These are phyloP conservation scores for Apiotrichum domesticum DNA, from an alignment of 1,284 basidiomycete species.

Conservation along the genomic window DNA sequence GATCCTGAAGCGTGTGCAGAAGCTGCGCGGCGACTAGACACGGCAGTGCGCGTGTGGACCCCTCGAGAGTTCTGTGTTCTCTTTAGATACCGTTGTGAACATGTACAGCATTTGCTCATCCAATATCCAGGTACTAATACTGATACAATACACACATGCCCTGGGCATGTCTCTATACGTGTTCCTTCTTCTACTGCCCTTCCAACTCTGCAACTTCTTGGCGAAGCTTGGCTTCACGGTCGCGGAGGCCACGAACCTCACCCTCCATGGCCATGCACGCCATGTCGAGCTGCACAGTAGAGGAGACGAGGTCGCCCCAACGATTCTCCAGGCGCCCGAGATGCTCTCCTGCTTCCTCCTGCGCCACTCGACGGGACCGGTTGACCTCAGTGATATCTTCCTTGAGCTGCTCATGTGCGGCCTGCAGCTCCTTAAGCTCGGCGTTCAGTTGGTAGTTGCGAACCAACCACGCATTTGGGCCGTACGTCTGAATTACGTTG, in stretches of 20 bases:
- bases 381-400: conserved; percentile 75
- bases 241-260: conserved; percentile 37
- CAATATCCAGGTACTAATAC: background rate
- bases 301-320: conserved; percentile 44
- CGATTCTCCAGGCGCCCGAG: conserved; percentile 37
- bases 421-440: conserved; percentile 66
- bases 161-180: background rate
- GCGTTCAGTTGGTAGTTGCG: conserved; percentile 81
- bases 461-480: conserved; percentile 82
- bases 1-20: conserved; percentile 94
- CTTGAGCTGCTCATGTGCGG: conserved; percentile 63
- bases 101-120: conserved; percentile 26
- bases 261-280: conserved; percentile 43
- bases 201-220: conserved; percentile 37
- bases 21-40: conserved; percentile 73
- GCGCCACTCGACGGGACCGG: conserved; percentile 69
- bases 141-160: conserved; percentile 2
- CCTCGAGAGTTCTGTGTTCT: background rate
- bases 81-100: conserved; percentile 3
- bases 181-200: background rate
- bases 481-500: conserved; percentile 76
- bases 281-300: conserved; percentile 46
- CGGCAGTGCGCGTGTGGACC: background rate
- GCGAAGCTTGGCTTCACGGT: conserved; percentile 34
- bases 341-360: conserved; percentile 43